These are phyloP conservation scores for Dictyostelium firmibasis DNA, from an alignment of 78 protist species.

Conservation along the genomic window DNA sequence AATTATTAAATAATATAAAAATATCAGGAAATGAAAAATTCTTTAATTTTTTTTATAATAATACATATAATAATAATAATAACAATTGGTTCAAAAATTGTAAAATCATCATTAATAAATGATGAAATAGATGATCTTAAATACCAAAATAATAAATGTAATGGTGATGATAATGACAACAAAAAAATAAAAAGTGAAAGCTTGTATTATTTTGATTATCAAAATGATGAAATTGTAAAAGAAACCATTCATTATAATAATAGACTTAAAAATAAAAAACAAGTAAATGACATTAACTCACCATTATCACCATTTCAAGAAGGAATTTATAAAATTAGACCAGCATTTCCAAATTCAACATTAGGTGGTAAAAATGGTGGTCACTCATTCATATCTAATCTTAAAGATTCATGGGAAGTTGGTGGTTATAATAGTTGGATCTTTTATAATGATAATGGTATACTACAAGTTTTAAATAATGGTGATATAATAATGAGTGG, in stretches of 20 bases:
- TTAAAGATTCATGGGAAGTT: neutral
- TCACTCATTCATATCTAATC: neutral
- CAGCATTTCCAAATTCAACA: neutral
- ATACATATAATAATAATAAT: no score
- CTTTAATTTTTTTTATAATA: neutral
- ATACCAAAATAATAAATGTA: neutral
- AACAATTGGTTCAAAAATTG: neutral
- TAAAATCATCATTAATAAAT: neutral
- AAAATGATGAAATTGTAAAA: neutral
- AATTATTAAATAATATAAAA: no score
- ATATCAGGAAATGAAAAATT: neutral
- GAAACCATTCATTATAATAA: neutral
- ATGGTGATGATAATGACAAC: neutral
- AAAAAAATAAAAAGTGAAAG: neutral
- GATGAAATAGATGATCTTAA: neutral
- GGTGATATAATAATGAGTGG: neutral
- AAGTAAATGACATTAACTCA: neutral
- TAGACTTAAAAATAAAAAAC: neutral
- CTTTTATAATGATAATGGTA: neutral
- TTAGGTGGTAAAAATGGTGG: slow-evolving; percentile 21
- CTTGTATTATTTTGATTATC: neutral
- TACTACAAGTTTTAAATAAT: neutral
- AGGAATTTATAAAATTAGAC: neutral
- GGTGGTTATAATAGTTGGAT: slow-evolving; percentile 40
- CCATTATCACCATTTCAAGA: neutral